A percentile compares a stretch with the other conserved stretches of the same genome.
Conservation (phyloP, 176 grass and related monocot genomes). For the Saccharum spontaneum region DNA sequence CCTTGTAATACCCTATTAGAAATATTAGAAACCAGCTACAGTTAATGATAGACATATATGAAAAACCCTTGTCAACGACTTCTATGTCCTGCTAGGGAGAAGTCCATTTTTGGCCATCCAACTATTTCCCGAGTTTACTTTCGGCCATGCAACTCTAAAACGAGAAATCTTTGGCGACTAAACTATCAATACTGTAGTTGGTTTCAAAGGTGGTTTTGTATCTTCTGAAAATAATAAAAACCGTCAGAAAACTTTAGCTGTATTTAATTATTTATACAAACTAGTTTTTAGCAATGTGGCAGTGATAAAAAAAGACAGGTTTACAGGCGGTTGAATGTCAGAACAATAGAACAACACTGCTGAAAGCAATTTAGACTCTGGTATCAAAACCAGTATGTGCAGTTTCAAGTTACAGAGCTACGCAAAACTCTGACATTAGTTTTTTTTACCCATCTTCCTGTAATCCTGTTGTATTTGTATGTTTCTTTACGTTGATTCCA, state of each 20-base stretch:
- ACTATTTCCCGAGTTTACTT: background rate
- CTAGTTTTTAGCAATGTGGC: background rate
- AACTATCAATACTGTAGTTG: background rate
- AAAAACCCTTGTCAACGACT: background rate
- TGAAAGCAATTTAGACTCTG: background rate
- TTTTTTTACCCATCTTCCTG: background rate
- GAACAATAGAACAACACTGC: background rate
- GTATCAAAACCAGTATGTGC: constrained; percentile 1
- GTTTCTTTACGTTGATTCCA: background rate
- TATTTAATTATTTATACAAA: constrained; percentile 3
- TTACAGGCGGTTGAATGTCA: constrained; percentile 4
- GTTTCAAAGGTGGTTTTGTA: background rate
- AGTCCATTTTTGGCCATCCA: background rate
- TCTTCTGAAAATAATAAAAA: background rate
- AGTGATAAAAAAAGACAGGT: background rate
- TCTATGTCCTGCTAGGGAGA: background rate
- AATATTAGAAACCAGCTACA: constrained; percentile 4
- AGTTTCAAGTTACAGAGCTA: background rate
- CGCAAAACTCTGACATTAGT: background rate
- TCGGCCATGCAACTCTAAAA: background rate
- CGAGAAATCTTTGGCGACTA: background rate
- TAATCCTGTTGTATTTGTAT: background rate
- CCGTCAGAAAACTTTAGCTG: background rate
- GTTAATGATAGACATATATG: background rate
- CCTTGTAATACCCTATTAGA: background rate